Evolutionary conservation across 2,329 filamentous ascomycete species (phyloP).

Genomic region (Thermothelomyces thermophilus): DNA sequence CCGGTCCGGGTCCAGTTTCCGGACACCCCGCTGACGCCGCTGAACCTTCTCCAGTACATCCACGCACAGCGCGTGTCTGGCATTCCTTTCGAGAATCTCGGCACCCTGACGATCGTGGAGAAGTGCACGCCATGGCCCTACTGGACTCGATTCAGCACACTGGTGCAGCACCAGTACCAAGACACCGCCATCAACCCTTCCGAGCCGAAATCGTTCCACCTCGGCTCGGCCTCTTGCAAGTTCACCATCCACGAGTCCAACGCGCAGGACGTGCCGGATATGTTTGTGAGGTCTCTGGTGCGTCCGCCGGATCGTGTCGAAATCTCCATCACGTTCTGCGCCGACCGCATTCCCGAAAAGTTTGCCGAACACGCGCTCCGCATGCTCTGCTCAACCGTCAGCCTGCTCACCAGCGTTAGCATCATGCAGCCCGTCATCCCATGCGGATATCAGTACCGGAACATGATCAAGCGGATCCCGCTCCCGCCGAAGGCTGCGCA

Average conservation of each 20-base stretch:
- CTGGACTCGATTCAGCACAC: constrained; percentile 48
- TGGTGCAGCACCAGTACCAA: constrained; percentile 45
- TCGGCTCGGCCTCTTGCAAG: constrained; percentile 41
- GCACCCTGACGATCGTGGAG: constrained; percentile 45
- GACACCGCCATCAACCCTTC: constrained; percentile 32
- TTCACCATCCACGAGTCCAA: constrained; percentile 37
- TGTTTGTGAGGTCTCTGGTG: constrained; percentile 39
- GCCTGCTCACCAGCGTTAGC: constrained; percentile 40
- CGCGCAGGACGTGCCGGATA: constrained; percentile 38
- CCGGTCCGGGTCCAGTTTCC: constrained; percentile 45
- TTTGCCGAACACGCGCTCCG: constrained; percentile 41
- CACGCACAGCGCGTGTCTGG: constrained; percentile 44
- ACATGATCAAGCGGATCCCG: constrained; percentile 37
- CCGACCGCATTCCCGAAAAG: constrained; percentile 35
- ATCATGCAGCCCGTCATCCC: constrained; percentile 42
- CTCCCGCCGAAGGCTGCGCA: constrained; percentile 28
- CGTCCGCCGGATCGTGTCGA: constrained; percentile 33
- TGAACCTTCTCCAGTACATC: constrained; percentile 43
- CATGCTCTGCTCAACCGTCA: constrained; percentile 40
- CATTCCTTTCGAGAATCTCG: constrained; percentile 45
- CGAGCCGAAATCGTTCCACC: constrained; percentile 36
- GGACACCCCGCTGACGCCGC: constrained; percentile 37
- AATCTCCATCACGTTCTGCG: constrained; percentile 41
- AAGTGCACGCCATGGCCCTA: constrained; percentile 49
- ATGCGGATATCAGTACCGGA: constrained; percentile 36